phyloP scores from a whole-genome alignment of 345 rosid genomes.

The Lagerstroemia speciosa region DNA sequence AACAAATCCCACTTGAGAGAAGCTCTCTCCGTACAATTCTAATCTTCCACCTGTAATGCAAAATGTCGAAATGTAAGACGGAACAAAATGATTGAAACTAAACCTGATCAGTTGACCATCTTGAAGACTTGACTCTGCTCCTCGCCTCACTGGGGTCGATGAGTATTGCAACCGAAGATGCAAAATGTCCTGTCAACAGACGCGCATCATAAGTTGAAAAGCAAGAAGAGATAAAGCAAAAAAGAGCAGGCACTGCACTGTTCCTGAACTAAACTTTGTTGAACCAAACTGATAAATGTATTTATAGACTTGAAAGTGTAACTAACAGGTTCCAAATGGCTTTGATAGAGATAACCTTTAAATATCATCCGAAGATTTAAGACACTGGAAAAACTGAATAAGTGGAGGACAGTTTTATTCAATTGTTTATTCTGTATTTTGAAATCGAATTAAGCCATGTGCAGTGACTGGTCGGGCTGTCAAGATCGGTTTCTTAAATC shows the following conservation, averaged over 20 bases:
- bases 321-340: neutral
- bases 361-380: too few species aligned
- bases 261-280: neutral
- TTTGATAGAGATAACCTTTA: neutral
- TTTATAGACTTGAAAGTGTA: neutral
- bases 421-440: too few species aligned
- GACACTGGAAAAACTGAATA: too few species aligned
- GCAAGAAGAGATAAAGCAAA: neutral
- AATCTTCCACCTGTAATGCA: neutral
- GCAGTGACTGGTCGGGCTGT: too few species aligned
- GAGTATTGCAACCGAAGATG: neutral
- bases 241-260: neutral
- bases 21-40: neutral
- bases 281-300: neutral
- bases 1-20: neutral
- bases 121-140: neutral
- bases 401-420: too few species aligned
- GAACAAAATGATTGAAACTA: neutral
- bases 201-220: neutral
- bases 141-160: neutral
- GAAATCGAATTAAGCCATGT: too few species aligned
- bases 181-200: neutral
- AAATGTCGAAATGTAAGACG: neutral
- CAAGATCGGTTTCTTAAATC: neutral
- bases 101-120: neutral